Base-by-base conservation (phyloP, 768 basidiomycete species). In the Lactarius tabidus region DNA sequence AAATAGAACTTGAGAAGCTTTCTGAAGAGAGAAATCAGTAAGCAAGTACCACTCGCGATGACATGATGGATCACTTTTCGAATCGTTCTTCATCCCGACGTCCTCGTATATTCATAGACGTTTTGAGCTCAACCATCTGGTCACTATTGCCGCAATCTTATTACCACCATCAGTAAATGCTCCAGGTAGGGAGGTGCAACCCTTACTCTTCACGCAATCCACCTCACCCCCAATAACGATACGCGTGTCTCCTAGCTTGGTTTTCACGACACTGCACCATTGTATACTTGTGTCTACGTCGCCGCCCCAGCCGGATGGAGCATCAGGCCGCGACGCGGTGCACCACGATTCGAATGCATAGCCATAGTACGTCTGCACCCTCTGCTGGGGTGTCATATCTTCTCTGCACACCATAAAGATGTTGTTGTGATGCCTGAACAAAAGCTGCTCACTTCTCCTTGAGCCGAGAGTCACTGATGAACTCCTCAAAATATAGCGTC, bases 1-100 rank as follows among this genome's bases (percentile, higher is more conserved):
- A 93, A 85, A 79, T 94, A 95, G 75, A 93, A 93, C 72, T 92
- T 94, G 64, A 95, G 83, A n/a, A 95, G 78, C 73, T 95, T 95
- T 74, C 90, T 93, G 72, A 59, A 69, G n/a, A 66, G 60, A 39
- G 20, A 4, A 2, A 26, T 48, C 26, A 56, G 53, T 8, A 8
- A 14, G 45, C 10, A 15, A 31, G 26, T 9, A 26, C 57, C 23
- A 26, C 38, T 41, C 60, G 43, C 35, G 23, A 15, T 55, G 15
- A 38, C 3, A 53, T 45, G n/a, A 53, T 33, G 3, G 6, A 68
- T 62, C 71, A 93, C 93, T 86, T 88, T 76, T 95, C 91, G 69
- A 95, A 95, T 61, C 76, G 83, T n/a, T 75, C 74, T 72, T 88
- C 85, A 63, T 94, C 92, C 53, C 83, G 77, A 3, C 78, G 66